A percentile compares a stretch with the other conserved stretches of the same genome.
phyloP scores from a whole-genome alignment of 2,329 filamentous ascomycete species.

The Exserohilum turcica region DNA sequence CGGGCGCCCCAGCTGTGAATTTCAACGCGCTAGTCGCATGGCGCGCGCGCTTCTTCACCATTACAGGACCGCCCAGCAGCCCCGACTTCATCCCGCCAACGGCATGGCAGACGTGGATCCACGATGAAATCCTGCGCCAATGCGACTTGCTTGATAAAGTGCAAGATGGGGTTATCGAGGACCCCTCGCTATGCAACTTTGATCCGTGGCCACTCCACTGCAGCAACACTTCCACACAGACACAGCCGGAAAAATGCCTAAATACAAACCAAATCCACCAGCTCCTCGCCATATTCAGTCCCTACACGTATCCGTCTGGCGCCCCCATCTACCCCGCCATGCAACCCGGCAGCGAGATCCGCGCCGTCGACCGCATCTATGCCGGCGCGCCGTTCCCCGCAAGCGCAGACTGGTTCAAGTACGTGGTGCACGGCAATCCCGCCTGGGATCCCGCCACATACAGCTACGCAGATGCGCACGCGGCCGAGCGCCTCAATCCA shows the following conservation, averaged over 20 bases:
- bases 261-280: constrained; percentile 50
- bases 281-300: constrained; percentile 50
- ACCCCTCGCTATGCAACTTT: constrained; percentile 48
- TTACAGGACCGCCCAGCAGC: constrained; percentile 27
- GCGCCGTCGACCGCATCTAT: constrained; percentile 46
- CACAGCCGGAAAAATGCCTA: constrained; percentile 45
- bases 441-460: constrained; percentile 29
- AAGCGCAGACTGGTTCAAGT: constrained; percentile 52
- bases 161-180: constrained; percentile 55
- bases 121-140: constrained; percentile 53
- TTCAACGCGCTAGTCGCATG: constrained; percentile 39
- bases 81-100: constrained; percentile 28
- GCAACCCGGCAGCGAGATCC: constrained; percentile 53
- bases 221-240: constrained; percentile 21
- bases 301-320: constrained; percentile 51
- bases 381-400: constrained; percentile 46
- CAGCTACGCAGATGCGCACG: constrained; percentile 24
- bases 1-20: constrained; percentile 37
- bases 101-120: constrained; percentile 44
- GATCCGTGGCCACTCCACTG: constrained; percentile 48
- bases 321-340: constrained; percentile 55
- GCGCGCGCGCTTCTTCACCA: constrained; percentile 39
- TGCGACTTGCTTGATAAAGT: constrained; percentile 58
- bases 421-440: constrained; percentile 51
- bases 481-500: constrained; percentile 45